Evolutionary conservation across 2,329 filamentous ascomycete species (phyloP), one percentile per base, ranked within the genome.

Genomic region (Cladosporium sp.): DNA sequence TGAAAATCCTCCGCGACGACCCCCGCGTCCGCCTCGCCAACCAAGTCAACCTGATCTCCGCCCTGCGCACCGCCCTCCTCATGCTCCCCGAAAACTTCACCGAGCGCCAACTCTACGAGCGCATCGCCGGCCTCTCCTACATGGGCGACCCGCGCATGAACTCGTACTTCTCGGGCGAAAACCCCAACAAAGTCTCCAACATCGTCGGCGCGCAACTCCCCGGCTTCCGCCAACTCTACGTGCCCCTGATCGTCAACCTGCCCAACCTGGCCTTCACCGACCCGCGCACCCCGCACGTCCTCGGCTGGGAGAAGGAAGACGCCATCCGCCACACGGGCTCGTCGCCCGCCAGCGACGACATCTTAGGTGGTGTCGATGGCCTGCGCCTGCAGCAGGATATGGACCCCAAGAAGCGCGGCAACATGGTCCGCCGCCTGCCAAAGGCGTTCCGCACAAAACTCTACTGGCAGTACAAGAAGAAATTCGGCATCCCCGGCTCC

Each of bases 141-240:
- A 82, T 95, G 58, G 93, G 93, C 29, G 93, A 98, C 64, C 89
- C 91, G n/a, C 87, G 93, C 56, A 98, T 98, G 93, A 76, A 83
- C 1, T 57, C 61, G 3, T 46, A 50, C 20, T 78, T 96, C 36
- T 86, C 88, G 2, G 88, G 88, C 1, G 93, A 98, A 68, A 88
- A 97, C 64, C 90, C 88, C 27, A 83, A 83, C 63, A 98, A 98
- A 70, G 89, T 98, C 16, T 78, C 81, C 60, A 97, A 97, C 68
- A 98, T 98, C 59, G 93, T 98, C 25, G 83, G 83, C 40, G 84
- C 94, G 63, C 95, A 98, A 68, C 82, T 96, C 64, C 75, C 86
- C 32, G 91, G 95, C 66, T 98, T 98, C 75, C 83, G 93, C 29
- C 83, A 88, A 4, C 79, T 98, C 0, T 98, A 98, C 67, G 84